Percentiles rank a stretch among this genome's conserved stretches.
phyloP scores from a whole-genome alignment of 192 early-diverging fungal genomes.

The Martensiomyces pterosporus region DNA sequence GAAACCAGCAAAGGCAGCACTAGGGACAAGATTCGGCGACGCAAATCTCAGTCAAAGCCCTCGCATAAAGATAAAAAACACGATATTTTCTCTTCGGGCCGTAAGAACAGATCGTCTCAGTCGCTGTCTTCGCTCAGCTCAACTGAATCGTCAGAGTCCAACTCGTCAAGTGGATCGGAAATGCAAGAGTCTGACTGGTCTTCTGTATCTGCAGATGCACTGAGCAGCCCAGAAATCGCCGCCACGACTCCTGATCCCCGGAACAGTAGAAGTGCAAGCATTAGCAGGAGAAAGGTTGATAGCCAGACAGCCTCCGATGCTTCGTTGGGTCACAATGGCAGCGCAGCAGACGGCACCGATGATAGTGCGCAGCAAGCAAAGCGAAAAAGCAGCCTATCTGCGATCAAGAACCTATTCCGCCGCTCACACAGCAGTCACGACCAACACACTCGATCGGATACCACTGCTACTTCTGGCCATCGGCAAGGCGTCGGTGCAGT shows the following conservation, averaged over 20 bases:
- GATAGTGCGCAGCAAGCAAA: slow-evolving; percentile 7
- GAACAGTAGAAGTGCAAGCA: too few species aligned
- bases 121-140: background rate
- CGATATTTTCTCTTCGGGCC: background rate
- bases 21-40: slow-evolving; percentile 20
- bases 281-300: too few species aligned
- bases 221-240: too few species aligned
- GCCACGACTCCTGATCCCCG: too few species aligned
- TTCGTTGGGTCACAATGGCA: too few species aligned
- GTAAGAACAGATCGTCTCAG: background rate
- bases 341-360: background rate
- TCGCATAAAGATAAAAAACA: background rate
- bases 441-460: background rate
- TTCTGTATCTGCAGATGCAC: too few species aligned
- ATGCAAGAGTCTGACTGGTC: too few species aligned
- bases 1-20: slow-evolving; percentile 6
- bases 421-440: slow-evolving; percentile 12
- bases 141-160: too few species aligned
- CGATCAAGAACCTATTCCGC: slow-evolving; percentile 27
- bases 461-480: background rate
- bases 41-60: slow-evolving; percentile 1
- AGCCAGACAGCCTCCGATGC: too few species aligned
- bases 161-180: too few species aligned
- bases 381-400: slow-evolving; percentile 28
- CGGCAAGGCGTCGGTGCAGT: too few species aligned